These are phyloP conservation scores for Fomitopsis serialis DNA, from an alignment of 768 basidiomycete species.

Conservation along the genomic window DNA sequence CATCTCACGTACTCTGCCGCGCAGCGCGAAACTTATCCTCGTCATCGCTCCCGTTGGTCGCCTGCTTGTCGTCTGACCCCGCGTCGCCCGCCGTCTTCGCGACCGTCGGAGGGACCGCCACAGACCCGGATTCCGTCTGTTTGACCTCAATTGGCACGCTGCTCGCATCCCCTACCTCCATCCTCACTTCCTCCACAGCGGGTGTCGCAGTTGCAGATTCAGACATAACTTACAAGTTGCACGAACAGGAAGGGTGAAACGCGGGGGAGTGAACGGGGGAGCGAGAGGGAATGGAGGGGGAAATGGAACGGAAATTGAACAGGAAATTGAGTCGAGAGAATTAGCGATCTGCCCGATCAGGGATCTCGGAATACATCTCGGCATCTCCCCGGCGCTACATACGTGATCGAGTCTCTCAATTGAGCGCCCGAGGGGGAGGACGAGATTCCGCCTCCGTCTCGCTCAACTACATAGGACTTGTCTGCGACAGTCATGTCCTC, in stretches of 20 bases:
- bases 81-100: not conserved
- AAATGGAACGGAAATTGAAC: not conserved
- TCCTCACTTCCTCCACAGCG: not conserved
- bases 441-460: not conserved
- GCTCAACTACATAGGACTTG: not conserved
- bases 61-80: not conserved
- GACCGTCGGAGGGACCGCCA: not conserved
- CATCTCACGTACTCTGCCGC: slow-evolving; percentile 44
- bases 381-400: too few relatives aligned
- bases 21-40: slow-evolving; percentile 43
- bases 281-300: not conserved
- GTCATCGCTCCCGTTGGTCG: slow-evolving; percentile 20
- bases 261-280: not conserved
- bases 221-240: not conserved
- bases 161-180: not conserved
- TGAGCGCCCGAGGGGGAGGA: too few relatives aligned
- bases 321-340: not conserved
- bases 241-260: too few relatives aligned
- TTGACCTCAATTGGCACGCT: not conserved
- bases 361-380: not conserved
- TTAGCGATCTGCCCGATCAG: not conserved
- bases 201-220: not conserved
- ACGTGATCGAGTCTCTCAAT: not conserved
- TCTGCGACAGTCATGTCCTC: slow-evolving; percentile 16
- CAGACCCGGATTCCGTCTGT: not conserved